Base-by-base conservation (phyloP, 2,329 filamentous ascomycete species). In the Chaetomiaceae sp. region DNA sequence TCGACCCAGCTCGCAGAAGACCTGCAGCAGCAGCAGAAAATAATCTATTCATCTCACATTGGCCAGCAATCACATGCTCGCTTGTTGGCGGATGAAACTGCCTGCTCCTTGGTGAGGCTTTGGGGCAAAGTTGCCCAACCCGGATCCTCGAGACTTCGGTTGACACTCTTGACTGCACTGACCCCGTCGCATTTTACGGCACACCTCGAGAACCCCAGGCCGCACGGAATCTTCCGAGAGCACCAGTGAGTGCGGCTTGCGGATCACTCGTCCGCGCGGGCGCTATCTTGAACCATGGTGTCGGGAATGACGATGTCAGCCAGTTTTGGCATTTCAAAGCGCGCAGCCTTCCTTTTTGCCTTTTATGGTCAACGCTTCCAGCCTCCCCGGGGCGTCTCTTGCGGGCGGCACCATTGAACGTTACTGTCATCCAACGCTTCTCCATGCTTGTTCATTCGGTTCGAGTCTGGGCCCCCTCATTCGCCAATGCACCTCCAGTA, bases 1-100 rank as follows among this genome's bases (percentile, higher is more conserved):
- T 23, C 42, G 30, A 21, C 18, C 29, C 13, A 14, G 29, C 42
- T 21, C 18, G 27, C 42, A 29, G 48, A 29, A 44, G 34, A 37
- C n/a, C 38, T 46, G 51, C 53, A 57, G 54, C 48, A 46, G 14
- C n/a, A 21, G 51, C 54, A 47, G 54, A 46, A 41, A 50, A 45
- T 45, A 56, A 59, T 51, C 49, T 48, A 48, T 55, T 40, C 53
- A 57, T 58, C 56, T 58, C 47, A 38, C 27, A 50, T 34, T 9
- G 20, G 10, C 30, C 32, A 37, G 44, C 11, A 54, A 54, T 61
- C 59, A 61, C 41, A 50, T 46, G 44, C 14, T 47, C 13, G 21
- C 25, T 14, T 37, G 23, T 14, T 37, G 23, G 23, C 38, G 8
- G 23, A 29, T 42, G 9, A 8, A 14, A n/a, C n/a, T 8, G 20